Percentiles rank a stretch among this genome's conserved stretches.
Evolutionary conservation across 768 basidiomycete species (phyloP).

Genomic region (Kwoniella sp.): DNA sequence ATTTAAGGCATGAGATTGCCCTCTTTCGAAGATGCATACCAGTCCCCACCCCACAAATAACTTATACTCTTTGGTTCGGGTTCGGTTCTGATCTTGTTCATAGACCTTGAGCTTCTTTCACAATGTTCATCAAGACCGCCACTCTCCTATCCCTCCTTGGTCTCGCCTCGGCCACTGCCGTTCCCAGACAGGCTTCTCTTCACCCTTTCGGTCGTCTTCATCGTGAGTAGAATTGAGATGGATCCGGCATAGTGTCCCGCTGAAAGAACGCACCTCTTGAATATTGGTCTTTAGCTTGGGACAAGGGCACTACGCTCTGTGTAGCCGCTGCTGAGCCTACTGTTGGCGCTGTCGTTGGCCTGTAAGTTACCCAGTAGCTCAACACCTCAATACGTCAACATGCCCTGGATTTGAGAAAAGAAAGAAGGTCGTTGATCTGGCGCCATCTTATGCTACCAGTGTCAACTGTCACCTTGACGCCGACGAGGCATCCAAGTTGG

Average conservation of each 20-base stretch:
- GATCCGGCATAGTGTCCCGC: background rate
- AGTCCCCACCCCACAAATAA: too few species aligned
- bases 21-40: too few species aligned
- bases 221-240: background rate
- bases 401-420: too few species aligned
- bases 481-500: slow-evolving; percentile 4
- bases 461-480: background rate
- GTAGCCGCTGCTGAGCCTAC: slow-evolving; percentile 2
- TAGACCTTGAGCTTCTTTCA: too few species aligned
- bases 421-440: too few species aligned
- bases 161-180: slow-evolving; percentile 7
- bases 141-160: slow-evolving; percentile 5
- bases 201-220: slow-evolving; percentile 1
- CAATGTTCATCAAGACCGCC: slow-evolving; percentile 3
- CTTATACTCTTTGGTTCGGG: too few species aligned
- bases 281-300: too few species aligned
- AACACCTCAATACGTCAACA: background rate
- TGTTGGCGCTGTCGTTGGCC: slow-evolving; percentile 2
- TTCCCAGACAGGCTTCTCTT: slow-evolving; percentile 10
- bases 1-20: too few species aligned
- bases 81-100: too few species aligned
- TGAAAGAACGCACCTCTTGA: too few species aligned
- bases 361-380: background rate
- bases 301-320: slow-evolving; percentile 2
- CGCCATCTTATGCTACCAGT: background rate